Percentiles rank a stretch among this genome's conserved stretches.
Evolutionary conservation across 768 basidiomycete species (phyloP).

Genomic region (Mrakia blollopis): DNA sequence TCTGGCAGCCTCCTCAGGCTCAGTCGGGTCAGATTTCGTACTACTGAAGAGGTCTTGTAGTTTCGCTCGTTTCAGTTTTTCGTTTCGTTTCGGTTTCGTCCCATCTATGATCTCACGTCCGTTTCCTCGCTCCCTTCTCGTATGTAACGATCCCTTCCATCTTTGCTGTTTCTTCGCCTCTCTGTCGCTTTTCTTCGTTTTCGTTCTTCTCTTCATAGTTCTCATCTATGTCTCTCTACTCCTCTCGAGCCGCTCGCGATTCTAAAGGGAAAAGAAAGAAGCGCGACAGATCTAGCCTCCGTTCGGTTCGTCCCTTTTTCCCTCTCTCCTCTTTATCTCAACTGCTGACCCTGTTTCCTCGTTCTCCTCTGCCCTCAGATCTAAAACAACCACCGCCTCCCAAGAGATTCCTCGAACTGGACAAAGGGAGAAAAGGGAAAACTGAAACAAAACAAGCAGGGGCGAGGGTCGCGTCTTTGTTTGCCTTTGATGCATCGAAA

Average conservation of each 20-base stretch:
- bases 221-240: neutral
- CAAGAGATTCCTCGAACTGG: neutral
- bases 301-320: neutral
- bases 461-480: neutral
- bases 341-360: neutral
- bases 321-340: neutral
- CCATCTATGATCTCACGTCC: no score
- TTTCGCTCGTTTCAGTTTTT: neutral
- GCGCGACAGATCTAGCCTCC: neutral
- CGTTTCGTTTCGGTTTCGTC: neutral
- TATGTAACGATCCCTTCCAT: neutral
- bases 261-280: neutral
- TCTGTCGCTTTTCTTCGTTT: neutral
- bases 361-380: neutral
- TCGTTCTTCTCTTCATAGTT: neutral
- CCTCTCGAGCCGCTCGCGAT: no score
- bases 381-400: neutral
- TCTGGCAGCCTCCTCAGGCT: constrained; percentile 6
- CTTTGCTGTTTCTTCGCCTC: neutral
- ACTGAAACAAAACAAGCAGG: neutral
- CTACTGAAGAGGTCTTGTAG: neutral
- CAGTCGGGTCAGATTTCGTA: neutral
- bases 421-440: neutral
- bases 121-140: neutral
- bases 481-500: neutral